Evolutionary conservation across 2,329 filamentous ascomycete species (phyloP).

Genomic region (Cyclaneusma minus): DNA sequence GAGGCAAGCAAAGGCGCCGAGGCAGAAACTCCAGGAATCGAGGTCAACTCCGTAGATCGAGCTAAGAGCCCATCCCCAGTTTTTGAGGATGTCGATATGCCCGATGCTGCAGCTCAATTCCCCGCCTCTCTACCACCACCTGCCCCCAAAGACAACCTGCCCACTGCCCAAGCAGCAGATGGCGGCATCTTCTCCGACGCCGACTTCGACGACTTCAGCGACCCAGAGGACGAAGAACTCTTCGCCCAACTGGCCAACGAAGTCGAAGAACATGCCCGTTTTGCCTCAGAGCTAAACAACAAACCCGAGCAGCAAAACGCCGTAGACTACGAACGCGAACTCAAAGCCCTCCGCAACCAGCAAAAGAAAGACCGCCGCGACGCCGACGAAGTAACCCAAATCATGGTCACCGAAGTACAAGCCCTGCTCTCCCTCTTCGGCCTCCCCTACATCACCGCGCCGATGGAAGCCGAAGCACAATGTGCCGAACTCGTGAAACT

Average conservation of each 20-base stretch:
- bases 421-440: slow-evolving; percentile 81
- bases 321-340: slow-evolving; percentile 71
- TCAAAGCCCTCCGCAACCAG: slow-evolving; percentile 76
- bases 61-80: slow-evolving; percentile 8
- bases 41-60: background rate
- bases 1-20: slow-evolving; percentile 4
- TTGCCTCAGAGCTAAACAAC: slow-evolving; percentile 74
- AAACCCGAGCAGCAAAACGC: slow-evolving; percentile 54
- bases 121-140: slow-evolving; percentile 2
- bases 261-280: slow-evolving; percentile 85
- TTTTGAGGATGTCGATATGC: slow-evolving; percentile 13
- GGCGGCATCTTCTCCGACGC: slow-evolving; percentile 12
- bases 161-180: slow-evolving; percentile 6
- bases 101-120: slow-evolving; percentile 3
- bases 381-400: slow-evolving; percentile 89
- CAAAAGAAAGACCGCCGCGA: slow-evolving; percentile 94
- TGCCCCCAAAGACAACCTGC: background rate
- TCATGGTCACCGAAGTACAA: slow-evolving; percentile 93
- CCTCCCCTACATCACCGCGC: slow-evolving; percentile 89
- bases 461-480: slow-evolving; percentile 98
- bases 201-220: slow-evolving; percentile 52
- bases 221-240: slow-evolving; percentile 84
- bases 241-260: slow-evolving; percentile 76
- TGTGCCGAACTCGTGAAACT: slow-evolving; percentile 81
- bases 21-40: background rate